Conservation (phyloP, 1,284 basidiomycete genomes). For the Ceraceosorus guamensis region DNA sequence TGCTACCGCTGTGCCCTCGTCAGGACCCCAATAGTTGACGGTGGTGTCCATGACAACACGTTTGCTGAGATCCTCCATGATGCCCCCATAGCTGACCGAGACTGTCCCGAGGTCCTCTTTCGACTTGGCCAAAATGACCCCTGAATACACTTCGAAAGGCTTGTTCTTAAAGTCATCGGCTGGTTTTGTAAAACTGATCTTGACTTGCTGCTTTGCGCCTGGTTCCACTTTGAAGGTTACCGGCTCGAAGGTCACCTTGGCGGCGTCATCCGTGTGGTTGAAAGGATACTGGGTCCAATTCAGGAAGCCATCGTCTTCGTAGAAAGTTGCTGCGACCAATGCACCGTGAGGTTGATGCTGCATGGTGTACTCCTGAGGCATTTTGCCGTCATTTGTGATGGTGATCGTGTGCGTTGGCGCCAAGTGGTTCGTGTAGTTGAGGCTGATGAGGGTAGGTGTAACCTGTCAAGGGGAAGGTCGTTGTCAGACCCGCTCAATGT, state of each 20-base stretch:
- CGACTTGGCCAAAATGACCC: not conserved
- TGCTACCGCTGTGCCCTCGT: too few species aligned
- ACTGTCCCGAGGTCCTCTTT: not conserved
- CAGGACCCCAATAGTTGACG: too few species aligned
- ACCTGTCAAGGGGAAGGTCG: too few species aligned
- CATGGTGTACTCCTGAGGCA: constrained; percentile 27
- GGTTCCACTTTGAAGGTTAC: constrained; percentile 48
- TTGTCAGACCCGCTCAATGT: too few species aligned
- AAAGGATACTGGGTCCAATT: constrained; percentile 53
- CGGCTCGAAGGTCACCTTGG: constrained; percentile 52
- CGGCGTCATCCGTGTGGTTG: constrained; percentile 52
- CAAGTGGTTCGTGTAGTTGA: constrained; percentile 61
- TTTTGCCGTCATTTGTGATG: constrained; percentile 31
- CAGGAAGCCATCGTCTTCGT: constrained; percentile 17
- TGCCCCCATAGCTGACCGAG: constrained; percentile 4
- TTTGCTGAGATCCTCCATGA: constrained; percentile 20
- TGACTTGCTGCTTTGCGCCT: constrained; percentile 43
- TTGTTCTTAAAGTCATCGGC: constrained; percentile 53
- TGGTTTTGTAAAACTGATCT: constrained; percentile 51
- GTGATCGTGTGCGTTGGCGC: constrained; percentile 25
- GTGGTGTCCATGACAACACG: constrained; percentile 6
- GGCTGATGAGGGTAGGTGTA: constrained; percentile 58
- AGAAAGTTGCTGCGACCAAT: constrained; percentile 27
- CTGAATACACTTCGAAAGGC: constrained; percentile 53
- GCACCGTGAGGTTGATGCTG: constrained; percentile 34